Evolutionary conservation across 2,329 filamentous ascomycete genomes (phyloP).

Genomic region (Xylariales sp.): DNA sequence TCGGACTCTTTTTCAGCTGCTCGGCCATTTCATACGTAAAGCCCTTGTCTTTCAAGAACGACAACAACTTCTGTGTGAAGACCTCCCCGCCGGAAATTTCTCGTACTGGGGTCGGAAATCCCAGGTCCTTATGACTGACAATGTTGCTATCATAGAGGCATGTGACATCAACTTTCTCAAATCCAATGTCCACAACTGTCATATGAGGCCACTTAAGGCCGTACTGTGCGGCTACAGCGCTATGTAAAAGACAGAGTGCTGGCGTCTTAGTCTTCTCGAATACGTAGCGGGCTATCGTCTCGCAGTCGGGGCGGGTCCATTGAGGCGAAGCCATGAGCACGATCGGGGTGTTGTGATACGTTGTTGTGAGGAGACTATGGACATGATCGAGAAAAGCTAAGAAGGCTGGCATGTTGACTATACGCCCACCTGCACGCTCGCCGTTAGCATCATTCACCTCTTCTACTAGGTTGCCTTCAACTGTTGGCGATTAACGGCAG

Average conservation of each 20-base stretch:
- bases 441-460: constrained; percentile 30
- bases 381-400: constrained; percentile 93
- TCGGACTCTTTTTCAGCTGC: constrained; percentile 73
- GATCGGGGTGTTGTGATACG: constrained; percentile 96
- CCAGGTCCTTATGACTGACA: constrained; percentile 73
- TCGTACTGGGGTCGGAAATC: constrained; percentile 57
- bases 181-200: constrained; percentile 91
- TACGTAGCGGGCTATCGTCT: constrained; percentile 90
- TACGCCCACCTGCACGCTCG: constrained; percentile 70
- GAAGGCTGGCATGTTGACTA: constrained; percentile 92
- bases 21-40: constrained; percentile 76
- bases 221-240: constrained; percentile 87
- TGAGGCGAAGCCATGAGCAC: constrained; percentile 89
- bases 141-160: constrained; percentile 86
- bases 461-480: background rate
- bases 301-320: constrained; percentile 89
- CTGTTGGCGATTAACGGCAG: background rate
- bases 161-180: constrained; percentile 91
- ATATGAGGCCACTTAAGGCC: constrained; percentile 80
- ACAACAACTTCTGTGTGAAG: constrained; percentile 79
- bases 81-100: constrained; percentile 83
- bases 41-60: constrained; percentile 70
- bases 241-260: constrained; percentile 89
- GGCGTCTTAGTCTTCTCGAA: constrained; percentile 98
- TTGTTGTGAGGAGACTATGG: constrained; percentile 87